phyloP scores from a whole-genome alignment of 179 eudicot genomes.

The Silene vulgaris region DNA sequence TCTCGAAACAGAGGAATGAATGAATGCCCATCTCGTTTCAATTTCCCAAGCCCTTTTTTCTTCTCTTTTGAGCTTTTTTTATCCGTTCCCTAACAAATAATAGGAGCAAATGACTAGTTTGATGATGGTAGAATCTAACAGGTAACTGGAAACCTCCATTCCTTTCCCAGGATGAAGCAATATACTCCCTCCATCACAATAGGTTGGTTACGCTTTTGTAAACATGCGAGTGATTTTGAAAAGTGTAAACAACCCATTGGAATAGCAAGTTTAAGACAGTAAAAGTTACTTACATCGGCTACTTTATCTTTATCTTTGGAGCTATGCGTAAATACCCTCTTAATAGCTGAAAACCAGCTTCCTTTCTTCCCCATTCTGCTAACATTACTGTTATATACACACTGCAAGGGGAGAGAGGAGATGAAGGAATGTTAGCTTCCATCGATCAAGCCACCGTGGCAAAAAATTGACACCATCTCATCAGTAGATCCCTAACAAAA shows the following conservation, averaged over 20 bases:
- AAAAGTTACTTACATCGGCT: conserved; percentile 51
- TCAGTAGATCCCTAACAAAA: background rate
- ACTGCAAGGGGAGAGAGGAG: conserved; percentile 20
- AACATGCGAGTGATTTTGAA: too few species aligned
- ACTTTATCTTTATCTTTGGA: conserved; percentile 77
- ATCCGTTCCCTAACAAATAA: conserved; percentile 49
- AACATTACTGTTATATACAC: conserved; percentile 58
- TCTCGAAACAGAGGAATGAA: conserved; percentile 72
- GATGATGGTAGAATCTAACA: background rate
- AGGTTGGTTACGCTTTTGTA: too few species aligned
- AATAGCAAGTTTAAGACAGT: background rate
- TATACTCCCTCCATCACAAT: too few species aligned
- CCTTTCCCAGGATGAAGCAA: background rate
- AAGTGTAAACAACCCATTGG: too few species aligned
- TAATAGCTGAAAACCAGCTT: conserved; percentile 95
- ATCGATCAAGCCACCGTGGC: background rate
- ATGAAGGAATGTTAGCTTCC: background rate
- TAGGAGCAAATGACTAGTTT: background rate
- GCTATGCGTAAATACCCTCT: conserved; percentile 66
- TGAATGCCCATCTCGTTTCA: conserved; percentile 58
- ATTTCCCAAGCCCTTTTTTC: conserved; percentile 37
- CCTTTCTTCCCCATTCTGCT: conserved; percentile 89
- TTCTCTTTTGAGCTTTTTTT: conserved; percentile 63
- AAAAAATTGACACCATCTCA: background rate
- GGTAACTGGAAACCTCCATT: background rate